Percentiles rank a stretch among this genome's conserved stretches.
Conservation (phyloP, 2,329 filamentous ascomycete species). For the Nannizziopsis barbatae region DNA sequence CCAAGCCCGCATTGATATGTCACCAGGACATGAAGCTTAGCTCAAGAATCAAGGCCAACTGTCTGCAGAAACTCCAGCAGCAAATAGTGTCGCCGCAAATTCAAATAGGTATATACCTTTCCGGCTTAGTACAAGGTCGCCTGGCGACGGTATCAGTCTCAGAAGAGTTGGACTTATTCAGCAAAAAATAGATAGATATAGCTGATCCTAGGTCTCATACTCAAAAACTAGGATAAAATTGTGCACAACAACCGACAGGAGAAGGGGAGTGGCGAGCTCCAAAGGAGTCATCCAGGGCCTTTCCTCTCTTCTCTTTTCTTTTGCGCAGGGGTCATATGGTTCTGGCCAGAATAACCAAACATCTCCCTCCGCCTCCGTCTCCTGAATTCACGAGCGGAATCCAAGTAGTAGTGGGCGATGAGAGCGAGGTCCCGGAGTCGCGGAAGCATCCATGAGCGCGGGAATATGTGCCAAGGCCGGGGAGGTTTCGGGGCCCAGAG, state of each 20-base stretch:
- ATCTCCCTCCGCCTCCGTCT: no score
- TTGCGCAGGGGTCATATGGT: no score
- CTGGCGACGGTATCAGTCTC: neutral
- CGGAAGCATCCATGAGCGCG: neutral
- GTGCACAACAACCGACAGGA: no score
- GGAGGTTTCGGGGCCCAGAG: neutral
- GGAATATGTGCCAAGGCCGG: neutral
- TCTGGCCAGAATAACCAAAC: no score
- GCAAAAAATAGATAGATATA: no score
- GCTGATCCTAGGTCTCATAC: no score
- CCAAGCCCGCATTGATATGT: constrained; percentile 11
- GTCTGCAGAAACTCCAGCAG: neutral
- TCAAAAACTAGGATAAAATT: no score
- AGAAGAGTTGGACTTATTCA: no score
- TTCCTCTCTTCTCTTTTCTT: no score
- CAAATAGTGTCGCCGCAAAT: neutral
- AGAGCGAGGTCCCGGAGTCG: neutral
- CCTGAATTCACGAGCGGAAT: no score
- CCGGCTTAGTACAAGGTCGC: neutral
- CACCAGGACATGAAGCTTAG: neutral
- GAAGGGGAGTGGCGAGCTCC: no score
- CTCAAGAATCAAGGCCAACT: neutral
- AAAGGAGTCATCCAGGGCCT: no score
- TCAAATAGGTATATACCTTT: neutral
- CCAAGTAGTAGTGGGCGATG: neutral